These are phyloP conservation scores for Ophiostoma montium DNA, from an alignment of 2,329 filamentous ascomycete species.

Conservation along the genomic window DNA sequence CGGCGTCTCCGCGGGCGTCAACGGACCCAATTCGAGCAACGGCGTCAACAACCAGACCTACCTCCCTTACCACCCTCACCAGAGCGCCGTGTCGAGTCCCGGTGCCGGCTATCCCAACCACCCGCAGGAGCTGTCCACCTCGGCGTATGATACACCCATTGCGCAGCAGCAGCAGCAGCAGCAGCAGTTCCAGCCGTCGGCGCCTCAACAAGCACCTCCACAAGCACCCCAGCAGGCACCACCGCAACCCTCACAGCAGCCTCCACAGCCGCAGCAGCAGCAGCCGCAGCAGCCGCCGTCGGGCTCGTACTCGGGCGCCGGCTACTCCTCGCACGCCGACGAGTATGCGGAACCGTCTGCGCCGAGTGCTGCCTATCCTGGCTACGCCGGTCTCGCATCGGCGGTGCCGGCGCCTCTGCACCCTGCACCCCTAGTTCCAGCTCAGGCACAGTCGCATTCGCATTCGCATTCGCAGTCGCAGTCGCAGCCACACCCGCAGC, in stretches of 20 bases:
- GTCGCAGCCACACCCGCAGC: constrained; percentile 13
- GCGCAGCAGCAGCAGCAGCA: constrained; percentile 18
- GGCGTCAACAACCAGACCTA: constrained; percentile 27
- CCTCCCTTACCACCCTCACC: constrained; percentile 26
- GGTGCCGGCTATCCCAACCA: constrained; percentile 49
- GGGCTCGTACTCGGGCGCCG: constrained; percentile 16
- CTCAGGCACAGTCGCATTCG: constrained; percentile 3
- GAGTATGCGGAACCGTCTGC: constrained; percentile 14
- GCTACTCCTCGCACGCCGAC: constrained; percentile 17
- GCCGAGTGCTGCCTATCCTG: constrained; percentile 6
- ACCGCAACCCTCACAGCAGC: constrained; percentile 30
- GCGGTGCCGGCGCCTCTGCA: neutral
- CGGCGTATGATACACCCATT: constrained; percentile 62
- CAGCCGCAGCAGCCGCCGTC: constrained; percentile 28
- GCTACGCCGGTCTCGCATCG: neutral
- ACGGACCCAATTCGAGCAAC: neutral
- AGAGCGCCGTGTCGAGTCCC: constrained; percentile 30
- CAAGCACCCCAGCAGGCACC: constrained; percentile 29
- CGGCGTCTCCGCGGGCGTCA: constrained; percentile 18
- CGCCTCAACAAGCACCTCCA: no score
- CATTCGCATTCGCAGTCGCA: neutral
- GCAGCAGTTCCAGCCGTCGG: no score
- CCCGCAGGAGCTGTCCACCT: constrained; percentile 66
- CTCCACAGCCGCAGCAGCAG: constrained; percentile 24
- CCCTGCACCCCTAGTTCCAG: neutral